Evolutionary conservation across 495 filamentous ascomycete genomes (phyloP), one percentile per base, ranked within the genome.

Genomic region (Annulohypoxylon bovei): DNA sequence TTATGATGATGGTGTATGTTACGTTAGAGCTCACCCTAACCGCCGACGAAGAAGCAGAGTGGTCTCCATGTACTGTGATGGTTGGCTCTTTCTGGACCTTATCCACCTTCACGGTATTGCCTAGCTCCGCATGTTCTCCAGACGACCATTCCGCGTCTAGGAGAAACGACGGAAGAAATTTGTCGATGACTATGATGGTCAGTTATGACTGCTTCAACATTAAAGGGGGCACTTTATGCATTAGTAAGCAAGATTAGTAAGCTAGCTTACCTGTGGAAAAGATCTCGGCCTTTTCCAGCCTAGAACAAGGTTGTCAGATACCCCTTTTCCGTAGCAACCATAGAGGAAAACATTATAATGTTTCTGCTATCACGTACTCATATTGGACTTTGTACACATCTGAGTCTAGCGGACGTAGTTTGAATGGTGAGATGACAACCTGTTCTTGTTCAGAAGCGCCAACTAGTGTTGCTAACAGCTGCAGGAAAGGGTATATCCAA

Each of bases 41-140:
- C 18, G 47, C 52, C 35, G 61, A 49, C 20, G 20, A 60, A 6
- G 58, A 52, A 6, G 18, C 39, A 11, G 68, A 52, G 30, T 12
- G n/a, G 33, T 33, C 30, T 28, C 25, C 23, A 18, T 47, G 58
- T 40, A 86, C 80, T 0, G 72, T 77, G 65, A 91, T 75, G 4
- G 75, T 59, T 0, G 90, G 90, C 12, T 74, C 68, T 3, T 82
- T 76, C 61, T 89, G 79, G 7, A 87, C 80, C 2, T 84, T 71
- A 4, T 79, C 72, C 0, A 88, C 84, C 33, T 83, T 80, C 52
- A 92, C 74, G 8, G 81, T 85, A 77, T 92, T 92, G n/a, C 90
- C 90, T 0, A 92, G 79, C 3, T 76, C 76, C 28, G 82, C 79
- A n/a, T 76, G 75, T 50, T 83, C 70, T 33, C 80, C 74, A 0